Conservation (phyloP, 208 protist species). For the Strigomonas culicis region DNA sequence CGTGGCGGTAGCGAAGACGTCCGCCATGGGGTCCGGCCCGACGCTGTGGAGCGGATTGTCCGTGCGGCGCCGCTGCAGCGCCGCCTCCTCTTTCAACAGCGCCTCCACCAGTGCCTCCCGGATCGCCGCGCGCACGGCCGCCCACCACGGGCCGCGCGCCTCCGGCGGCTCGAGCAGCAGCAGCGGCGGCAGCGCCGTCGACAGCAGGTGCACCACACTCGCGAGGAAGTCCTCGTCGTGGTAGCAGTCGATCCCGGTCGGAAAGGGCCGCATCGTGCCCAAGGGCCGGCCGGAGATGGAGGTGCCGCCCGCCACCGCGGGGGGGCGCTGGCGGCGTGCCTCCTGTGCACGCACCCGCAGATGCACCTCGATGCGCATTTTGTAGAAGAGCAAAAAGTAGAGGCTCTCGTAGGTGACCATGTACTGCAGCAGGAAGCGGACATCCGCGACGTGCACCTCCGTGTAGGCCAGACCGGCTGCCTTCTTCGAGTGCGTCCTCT, state of each 20-base stretch:
- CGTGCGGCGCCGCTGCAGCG: neutral
- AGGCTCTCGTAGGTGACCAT: neutral
- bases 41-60: neutral
- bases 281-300: neutral
- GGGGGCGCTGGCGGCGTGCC: neutral
- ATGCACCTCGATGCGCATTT: neutral
- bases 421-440: neutral
- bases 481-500: neutral
- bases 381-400: neutral
- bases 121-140: neutral
- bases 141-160: neutral
- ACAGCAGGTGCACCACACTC: neutral
- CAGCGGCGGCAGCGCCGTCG: neutral
- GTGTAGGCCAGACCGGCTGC: neutral
- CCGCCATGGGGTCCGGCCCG: neutral
- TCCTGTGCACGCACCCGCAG: neutral
- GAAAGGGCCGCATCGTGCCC: neutral
- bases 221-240: neutral
- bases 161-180: neutral
- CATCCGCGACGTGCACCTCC: neutral
- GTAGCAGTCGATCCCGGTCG: neutral
- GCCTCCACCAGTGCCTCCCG: too few species aligned
- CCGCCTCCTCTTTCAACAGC: too few species aligned
- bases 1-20: neutral
- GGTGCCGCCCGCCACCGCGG: too few species aligned